Evolutionary conservation across 108 stramenopile genomes (phyloP).

Genomic region (Schizochytrium sp.): DNA sequence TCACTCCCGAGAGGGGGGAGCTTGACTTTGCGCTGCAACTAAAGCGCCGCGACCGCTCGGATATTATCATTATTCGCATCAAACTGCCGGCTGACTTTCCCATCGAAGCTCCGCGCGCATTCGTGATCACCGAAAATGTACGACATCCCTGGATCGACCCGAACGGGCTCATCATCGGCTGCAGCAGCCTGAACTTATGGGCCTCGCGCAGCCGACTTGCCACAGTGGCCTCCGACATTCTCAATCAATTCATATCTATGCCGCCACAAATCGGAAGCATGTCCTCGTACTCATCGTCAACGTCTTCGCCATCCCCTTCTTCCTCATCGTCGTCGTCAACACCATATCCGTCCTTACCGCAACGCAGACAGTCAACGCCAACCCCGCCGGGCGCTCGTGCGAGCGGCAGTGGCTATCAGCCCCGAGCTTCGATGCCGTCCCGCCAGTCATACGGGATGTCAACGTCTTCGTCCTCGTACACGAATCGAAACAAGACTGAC

Average conservation of each 20-base stretch:
- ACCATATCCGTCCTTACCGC: neutral
- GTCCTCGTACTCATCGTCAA: neutral
- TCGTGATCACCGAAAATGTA: neutral
- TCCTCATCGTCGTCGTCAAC: no score
- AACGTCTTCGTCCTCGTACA: neutral
- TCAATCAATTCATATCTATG: neutral
- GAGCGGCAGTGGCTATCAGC: neutral
- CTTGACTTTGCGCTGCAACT: neutral
- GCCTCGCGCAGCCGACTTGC: neutral
- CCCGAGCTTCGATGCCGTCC: neutral
- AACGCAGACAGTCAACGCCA: neutral
- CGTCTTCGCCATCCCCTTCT: no score
- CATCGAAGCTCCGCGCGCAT: neutral
- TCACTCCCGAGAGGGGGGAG: neutral
- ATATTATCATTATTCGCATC: neutral
- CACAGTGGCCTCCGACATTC: neutral
- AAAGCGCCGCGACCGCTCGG: neutral
- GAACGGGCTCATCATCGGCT: neutral
- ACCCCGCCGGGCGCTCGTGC: neutral
- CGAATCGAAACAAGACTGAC: neutral
- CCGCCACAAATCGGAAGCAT: neutral
- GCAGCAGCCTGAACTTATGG: neutral
- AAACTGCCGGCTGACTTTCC: neutral
- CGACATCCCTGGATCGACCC: neutral
- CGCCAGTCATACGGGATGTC: neutral